Evolutionary conservation across 352 stramenopile genomes (phyloP).

Genomic region (Globisporangium middletonii): DNA sequence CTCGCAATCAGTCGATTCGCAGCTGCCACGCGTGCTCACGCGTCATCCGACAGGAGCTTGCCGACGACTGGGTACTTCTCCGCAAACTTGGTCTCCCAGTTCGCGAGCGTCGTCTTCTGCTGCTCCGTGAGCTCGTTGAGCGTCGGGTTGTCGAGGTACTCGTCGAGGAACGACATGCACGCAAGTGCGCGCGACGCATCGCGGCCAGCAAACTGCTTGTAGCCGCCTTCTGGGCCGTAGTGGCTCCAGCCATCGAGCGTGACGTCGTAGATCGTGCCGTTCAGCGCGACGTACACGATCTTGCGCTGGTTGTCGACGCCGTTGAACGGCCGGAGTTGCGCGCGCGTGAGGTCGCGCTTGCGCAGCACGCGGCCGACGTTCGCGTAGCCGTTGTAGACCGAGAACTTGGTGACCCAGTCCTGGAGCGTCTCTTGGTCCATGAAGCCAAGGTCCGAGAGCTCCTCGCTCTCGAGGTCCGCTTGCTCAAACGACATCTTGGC

Average conservation of each 20-base stretch:
- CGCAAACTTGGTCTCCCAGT: slow-evolving; percentile 93
- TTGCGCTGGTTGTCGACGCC: slow-evolving; percentile 50
- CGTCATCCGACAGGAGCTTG: slow-evolving; percentile 17
- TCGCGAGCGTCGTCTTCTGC: slow-evolving; percentile 84
- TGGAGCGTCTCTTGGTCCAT: slow-evolving; percentile 86
- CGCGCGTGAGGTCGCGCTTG: slow-evolving; percentile 33
- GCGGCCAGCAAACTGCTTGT: slow-evolving; percentile 91
- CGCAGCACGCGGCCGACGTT: slow-evolving; percentile 80
- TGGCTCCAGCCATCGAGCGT: slow-evolving; percentile 83
- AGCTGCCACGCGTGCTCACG: too few relatives aligned
- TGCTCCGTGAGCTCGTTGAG: slow-evolving; percentile 81
- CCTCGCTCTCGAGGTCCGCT: slow-evolving; percentile 79
- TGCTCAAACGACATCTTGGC: slow-evolving; percentile 94
- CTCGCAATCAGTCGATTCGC: too few relatives aligned
- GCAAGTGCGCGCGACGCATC: slow-evolving; percentile 91
- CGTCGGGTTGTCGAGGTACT: slow-evolving; percentile 77
- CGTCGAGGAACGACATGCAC: slow-evolving; percentile 93
- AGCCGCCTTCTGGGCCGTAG: slow-evolving; percentile 89
- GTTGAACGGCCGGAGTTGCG: slow-evolving; percentile 70
- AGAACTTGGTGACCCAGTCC: slow-evolving; percentile 92
- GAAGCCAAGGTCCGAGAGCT: slow-evolving; percentile 72
- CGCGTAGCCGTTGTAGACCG: slow-evolving; percentile 80
- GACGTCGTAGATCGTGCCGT: slow-evolving; percentile 92
- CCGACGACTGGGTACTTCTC: slow-evolving; percentile 90
- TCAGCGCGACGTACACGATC: slow-evolving; percentile 88